Evolutionary conservation across 1,284 basidiomycete genomes (phyloP).

Genomic region (Irpex sp.): DNA sequence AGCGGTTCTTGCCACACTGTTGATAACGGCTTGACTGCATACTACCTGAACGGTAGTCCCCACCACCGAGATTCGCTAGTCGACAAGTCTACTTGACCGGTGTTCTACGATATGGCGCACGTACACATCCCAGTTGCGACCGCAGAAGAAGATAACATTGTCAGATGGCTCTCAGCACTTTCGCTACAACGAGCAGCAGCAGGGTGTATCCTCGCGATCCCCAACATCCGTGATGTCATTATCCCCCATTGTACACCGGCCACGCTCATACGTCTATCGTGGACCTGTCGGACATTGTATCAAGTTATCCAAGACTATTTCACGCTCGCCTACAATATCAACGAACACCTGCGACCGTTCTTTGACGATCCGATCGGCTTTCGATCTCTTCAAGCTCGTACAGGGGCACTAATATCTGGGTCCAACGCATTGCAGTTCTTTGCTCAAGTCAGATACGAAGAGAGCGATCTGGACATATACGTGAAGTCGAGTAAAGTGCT

Average conservation of each 20-base stretch:
- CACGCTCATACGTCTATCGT: slow-evolving; percentile 19
- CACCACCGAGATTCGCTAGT: too few species aligned
- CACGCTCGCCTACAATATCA: slow-evolving; percentile 22
- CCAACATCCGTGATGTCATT: slow-evolving; percentile 23
- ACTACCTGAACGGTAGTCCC: too few species aligned
- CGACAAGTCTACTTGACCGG: too few species aligned
- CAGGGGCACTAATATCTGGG: slow-evolving; percentile 44
- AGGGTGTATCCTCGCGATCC: neutral
- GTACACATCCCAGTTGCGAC: too few species aligned
- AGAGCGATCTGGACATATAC: slow-evolving; percentile 43
- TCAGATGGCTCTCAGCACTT: neutral
- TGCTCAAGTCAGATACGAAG: slow-evolving; percentile 37
- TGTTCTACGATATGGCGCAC: too few species aligned
- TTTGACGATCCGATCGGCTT: slow-evolving; percentile 34
- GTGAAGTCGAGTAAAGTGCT: neutral
- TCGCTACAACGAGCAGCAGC: neutral
- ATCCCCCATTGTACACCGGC: slow-evolving; percentile 17
- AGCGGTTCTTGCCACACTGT: too few species aligned
- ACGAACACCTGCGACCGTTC: slow-evolving; percentile 23
- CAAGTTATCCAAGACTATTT: slow-evolving; percentile 18
- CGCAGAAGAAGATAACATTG: too few species aligned
- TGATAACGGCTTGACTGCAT: too few species aligned
- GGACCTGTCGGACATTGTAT: slow-evolving; percentile 19
- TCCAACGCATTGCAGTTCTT: slow-evolving; percentile 49
- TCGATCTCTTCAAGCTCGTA: slow-evolving; percentile 39